These are phyloP conservation scores for Stagonosporopsis vannaccii DNA, from an alignment of 2,329 filamentous ascomycete genomes.

Conservation along the genomic window DNA sequence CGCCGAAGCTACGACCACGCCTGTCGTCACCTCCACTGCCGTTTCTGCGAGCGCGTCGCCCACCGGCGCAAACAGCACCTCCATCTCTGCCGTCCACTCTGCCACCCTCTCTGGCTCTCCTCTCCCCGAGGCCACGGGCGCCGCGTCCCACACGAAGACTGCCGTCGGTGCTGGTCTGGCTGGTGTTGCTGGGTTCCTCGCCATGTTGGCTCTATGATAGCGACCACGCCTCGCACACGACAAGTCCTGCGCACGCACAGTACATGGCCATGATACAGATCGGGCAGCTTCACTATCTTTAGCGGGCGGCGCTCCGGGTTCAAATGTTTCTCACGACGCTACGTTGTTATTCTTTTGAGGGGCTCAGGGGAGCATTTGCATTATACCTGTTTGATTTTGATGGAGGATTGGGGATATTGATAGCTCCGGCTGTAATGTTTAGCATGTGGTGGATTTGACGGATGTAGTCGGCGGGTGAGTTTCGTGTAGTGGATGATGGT, in stretches of 20 bases:
- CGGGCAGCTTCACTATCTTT: conserved; percentile 22
- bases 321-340: conserved; percentile 42
- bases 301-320: conserved; percentile 35
- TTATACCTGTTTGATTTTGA: conserved; percentile 20
- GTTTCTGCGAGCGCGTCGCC: conserved; percentile 27
- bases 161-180: conserved; percentile 51
- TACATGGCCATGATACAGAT: conserved; percentile 5
- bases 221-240: background rate
- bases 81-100: conserved; percentile 30
- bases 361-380: conserved; percentile 19
- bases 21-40: conserved; percentile 27
- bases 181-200: conserved; percentile 52
- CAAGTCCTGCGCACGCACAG: conserved; percentile 1
- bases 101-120: conserved; percentile 30
- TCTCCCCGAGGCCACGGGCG: conserved; percentile 29
- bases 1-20: conserved; percentile 28
- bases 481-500: background rate
- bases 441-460: background rate
- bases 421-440: conserved; percentile 32
- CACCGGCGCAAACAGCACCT: conserved; percentile 27
- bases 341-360: conserved; percentile 41
- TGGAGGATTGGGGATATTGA: conserved; percentile 16
- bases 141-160: conserved; percentile 48
- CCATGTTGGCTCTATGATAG: conserved; percentile 54
- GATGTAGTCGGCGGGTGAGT: background rate